phyloP scores from a whole-genome alignment of 202 grass and related monocot genomes.

The Zoysia matrella region DNA sequence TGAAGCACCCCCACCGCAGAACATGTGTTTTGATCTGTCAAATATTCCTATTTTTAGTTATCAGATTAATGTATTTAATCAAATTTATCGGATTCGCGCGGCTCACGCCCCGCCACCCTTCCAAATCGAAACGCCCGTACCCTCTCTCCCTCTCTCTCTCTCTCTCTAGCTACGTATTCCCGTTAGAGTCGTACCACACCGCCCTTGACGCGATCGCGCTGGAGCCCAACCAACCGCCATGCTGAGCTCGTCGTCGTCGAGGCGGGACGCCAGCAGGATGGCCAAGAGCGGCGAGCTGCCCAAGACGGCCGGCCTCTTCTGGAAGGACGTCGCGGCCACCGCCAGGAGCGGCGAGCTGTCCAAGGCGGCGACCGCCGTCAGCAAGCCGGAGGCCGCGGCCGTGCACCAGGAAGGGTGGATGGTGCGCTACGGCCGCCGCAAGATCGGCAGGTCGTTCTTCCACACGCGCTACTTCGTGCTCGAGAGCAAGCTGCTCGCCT shows the following conservation, averaged over 20 bases:
- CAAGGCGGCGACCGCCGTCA: conserved; percentile 32
- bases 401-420: conserved; percentile 69
- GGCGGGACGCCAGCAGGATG: conserved; percentile 23
- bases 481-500: conserved; percentile 68
- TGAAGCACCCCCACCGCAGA: not conserved
- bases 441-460: conserved; percentile 66
- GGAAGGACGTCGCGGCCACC: conserved; percentile 31
- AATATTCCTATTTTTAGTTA: conserved; percentile 26
- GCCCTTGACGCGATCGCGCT: not conserved
- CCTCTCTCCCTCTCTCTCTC: not conserved
- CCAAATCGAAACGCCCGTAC: not conserved
- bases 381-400: conserved; percentile 18
- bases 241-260: conserved; percentile 45
- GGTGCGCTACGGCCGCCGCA: conserved; percentile 76
- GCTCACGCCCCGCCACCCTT: conserved; percentile 35
- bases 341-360: conserved; percentile 31
- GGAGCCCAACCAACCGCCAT: not conserved
- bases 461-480: conserved; percentile 63
- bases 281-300: conserved; percentile 36
- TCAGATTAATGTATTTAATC: not conserved
- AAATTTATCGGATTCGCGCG: not conserved
- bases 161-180: not conserved
- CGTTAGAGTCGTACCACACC: not conserved
- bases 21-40: not conserved
- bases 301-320: conserved; percentile 20